These are phyloP conservation scores for Petrea volubilis DNA, from an alignment of 257 asterid genomes.

Conservation along the genomic window DNA sequence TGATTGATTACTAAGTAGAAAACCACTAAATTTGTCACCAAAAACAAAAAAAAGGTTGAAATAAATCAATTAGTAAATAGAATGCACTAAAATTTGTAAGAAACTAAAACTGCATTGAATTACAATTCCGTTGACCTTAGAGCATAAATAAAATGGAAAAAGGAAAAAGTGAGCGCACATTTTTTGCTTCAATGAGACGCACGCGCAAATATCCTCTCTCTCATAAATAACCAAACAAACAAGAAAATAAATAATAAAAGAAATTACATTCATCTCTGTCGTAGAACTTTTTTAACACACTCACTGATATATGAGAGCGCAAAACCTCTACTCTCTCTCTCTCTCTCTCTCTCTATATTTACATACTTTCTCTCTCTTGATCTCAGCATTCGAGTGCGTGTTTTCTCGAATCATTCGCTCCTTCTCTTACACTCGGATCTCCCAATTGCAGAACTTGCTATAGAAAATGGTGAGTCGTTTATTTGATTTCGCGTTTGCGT, in stretches of 20 bases:
- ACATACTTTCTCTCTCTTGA: slow-evolving; percentile 35
- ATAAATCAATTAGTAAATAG: too few species aligned
- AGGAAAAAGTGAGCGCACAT: not conserved
- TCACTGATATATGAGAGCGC: slow-evolving; percentile 16
- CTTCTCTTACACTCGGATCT: slow-evolving; percentile 34
- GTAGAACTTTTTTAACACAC: slow-evolving; percentile 4
- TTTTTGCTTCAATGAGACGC: not conserved
- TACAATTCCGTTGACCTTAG: slow-evolving; percentile 6
- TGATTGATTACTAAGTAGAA: too few species aligned
- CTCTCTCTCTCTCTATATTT: slow-evolving; percentile 17
- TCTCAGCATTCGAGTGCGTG: slow-evolving; percentile 31
- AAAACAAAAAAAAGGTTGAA: too few species aligned
- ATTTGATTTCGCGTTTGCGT: slow-evolving; percentile 25
- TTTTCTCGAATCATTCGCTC: slow-evolving; percentile 20
- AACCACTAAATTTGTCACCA: too few species aligned
- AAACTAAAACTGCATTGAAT: not conserved
- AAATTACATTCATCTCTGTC: slow-evolving; percentile 24
- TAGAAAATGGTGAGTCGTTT: slow-evolving; percentile 46
- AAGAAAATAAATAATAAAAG: slow-evolving; percentile 8
- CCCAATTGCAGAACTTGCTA: slow-evolving; percentile 22
- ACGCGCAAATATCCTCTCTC: not conserved
- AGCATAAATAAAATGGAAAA: not conserved
- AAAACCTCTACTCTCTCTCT: slow-evolving; percentile 18
- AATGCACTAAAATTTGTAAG: not conserved
- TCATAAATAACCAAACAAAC: not conserved